Conservation (phyloP, 208 protist species). For the Leishmania mexicana region DNA sequence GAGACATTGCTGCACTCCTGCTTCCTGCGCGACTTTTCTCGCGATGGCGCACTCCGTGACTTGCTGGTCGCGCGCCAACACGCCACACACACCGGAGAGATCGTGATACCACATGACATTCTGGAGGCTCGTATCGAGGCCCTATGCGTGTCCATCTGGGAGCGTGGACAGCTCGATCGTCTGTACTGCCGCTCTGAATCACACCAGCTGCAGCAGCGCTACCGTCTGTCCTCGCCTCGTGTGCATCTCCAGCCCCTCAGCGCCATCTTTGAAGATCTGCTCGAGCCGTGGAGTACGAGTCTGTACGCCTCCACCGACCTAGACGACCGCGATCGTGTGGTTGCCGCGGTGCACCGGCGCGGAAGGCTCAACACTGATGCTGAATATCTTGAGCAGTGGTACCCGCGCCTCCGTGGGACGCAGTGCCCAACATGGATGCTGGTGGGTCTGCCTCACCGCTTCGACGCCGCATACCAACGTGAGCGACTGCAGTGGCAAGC, state of each 20-base stretch:
- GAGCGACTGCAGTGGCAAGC: conserved; percentile 23
- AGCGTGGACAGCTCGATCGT: conserved; percentile 39
- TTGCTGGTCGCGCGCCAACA: conserved; percentile 31
- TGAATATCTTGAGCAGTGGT: conserved; percentile 28
- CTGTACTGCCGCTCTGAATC: conserved; percentile 53
- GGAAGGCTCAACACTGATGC: conserved; percentile 36
- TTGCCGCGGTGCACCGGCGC: conserved; percentile 32
- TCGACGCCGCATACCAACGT: conserved; percentile 22
- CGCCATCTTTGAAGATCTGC: conserved; percentile 48
- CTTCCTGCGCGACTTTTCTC: conserved; percentile 23
- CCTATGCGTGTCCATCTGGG: conserved; percentile 47
- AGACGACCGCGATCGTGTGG: conserved; percentile 32
- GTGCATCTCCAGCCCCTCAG: conserved; percentile 48
- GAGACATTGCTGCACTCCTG: conserved; percentile 30
- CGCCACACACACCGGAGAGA: conserved; percentile 11
- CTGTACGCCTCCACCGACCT: conserved; percentile 6
- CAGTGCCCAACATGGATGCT: conserved; percentile 12
- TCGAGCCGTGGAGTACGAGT: conserved; percentile 43
- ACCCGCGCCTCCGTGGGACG: conserved; percentile 17
- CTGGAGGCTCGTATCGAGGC: conserved; percentile 37
- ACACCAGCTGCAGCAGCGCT: conserved; percentile 47
- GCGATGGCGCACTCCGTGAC: conserved; percentile 33
- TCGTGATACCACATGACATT: conserved; percentile 15
- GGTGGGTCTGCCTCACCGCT: conserved; percentile 20
- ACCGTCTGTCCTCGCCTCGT: conserved; percentile 40